Conservation (phyloP, 306 rosid species). For the Medicago arabica region DNA sequence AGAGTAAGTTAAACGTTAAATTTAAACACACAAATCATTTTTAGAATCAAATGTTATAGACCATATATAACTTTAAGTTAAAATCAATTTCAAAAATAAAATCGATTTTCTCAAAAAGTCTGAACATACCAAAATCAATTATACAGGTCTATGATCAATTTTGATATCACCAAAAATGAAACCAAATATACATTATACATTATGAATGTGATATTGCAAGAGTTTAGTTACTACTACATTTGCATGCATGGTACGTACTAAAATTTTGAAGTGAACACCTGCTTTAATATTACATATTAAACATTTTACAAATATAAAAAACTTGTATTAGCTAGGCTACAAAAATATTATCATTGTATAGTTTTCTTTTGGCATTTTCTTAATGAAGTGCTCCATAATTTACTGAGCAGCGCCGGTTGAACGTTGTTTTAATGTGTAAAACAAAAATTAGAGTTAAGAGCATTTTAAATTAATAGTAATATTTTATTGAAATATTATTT, state of each 20-base stretch:
- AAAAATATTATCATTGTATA: background rate
- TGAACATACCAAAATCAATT: background rate
- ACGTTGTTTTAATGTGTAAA: background rate
- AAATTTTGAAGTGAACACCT: background rate
- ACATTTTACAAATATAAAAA: background rate
- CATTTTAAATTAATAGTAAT: background rate
- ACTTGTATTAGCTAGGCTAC: background rate
- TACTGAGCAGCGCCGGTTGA: background rate
- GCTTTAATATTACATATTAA: background rate
- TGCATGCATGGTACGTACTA: background rate
- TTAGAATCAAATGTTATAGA: background rate
- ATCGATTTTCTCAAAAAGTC: no score
- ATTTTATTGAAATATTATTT: background rate
- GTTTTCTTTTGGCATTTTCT: background rate
- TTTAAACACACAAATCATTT: no score
- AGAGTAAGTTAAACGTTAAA: no score
- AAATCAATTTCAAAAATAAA: no score
- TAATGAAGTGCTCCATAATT: constrained; percentile 4
- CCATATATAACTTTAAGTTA: no score
- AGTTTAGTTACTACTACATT: background rate
- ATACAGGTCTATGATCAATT: no score
- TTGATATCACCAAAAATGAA: no score
- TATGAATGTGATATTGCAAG: background rate
- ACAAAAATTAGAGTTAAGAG: background rate
- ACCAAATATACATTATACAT: background rate